Conservation (phyloP, 495 filamentous ascomycete species). For the Neurospora sp. region DNA sequence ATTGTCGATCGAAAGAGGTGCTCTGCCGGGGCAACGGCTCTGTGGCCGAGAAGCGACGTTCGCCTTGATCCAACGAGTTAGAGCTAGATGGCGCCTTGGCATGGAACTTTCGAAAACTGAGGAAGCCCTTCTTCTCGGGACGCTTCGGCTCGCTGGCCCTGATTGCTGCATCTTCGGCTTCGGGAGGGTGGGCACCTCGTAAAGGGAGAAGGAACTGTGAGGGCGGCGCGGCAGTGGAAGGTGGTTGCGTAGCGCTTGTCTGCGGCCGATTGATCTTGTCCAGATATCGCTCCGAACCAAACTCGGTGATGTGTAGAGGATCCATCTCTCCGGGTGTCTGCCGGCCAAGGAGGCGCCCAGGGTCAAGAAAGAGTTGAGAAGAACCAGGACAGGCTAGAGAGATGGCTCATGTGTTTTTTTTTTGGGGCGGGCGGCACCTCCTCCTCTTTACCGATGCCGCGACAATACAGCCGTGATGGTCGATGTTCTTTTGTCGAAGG, state of each 20-base stretch:
- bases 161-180: slow-evolving; percentile 10
- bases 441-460: slow-evolving; percentile 20
- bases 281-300: slow-evolving; percentile 46
- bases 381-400: slow-evolving; percentile 7
- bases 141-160: slow-evolving; percentile 26
- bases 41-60: slow-evolving; percentile 11
- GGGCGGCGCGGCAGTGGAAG: slow-evolving; percentile 2
- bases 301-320: slow-evolving; percentile 44
- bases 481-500: slow-evolving; percentile 19
- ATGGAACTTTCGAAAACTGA: slow-evolving; percentile 20
- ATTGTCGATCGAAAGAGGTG: slow-evolving; percentile 38
- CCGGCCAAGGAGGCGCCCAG: slow-evolving; percentile 5
- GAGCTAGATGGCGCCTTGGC: slow-evolving; percentile 6
- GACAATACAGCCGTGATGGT: slow-evolving; percentile 22
- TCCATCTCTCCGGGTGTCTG: slow-evolving; percentile 32
- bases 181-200: slow-evolving; percentile 19
- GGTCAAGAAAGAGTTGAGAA: slow-evolving; percentile 13
- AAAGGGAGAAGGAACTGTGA: slow-evolving; percentile 34
- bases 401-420: not conserved
- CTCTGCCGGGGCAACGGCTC: slow-evolving; percentile 12
- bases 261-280: slow-evolving; percentile 36
- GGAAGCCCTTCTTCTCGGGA: slow-evolving; percentile 22
- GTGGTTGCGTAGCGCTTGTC: slow-evolving; percentile 17
- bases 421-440: not conserved
- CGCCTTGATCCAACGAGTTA: slow-evolving; percentile 4